Percentiles rank a stretch among this genome's conserved stretches.
These are phyloP conservation scores for Paxillus involutus DNA, from an alignment of 768 basidiomycete genomes.

Conservation along the genomic window DNA sequence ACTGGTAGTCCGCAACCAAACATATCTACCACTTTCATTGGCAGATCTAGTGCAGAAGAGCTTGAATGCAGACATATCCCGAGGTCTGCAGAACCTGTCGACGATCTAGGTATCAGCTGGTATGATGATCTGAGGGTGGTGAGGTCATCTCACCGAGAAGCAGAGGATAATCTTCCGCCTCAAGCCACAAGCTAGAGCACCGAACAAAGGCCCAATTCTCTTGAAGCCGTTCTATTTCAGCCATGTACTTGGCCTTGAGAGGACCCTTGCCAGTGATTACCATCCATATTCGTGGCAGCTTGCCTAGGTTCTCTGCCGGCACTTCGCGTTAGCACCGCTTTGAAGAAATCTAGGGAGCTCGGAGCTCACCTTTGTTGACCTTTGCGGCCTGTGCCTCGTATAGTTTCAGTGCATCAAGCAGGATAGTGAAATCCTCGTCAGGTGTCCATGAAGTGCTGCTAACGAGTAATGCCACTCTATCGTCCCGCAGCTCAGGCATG, in stretches of 20 bases:
- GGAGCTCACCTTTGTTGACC: slow-evolving; percentile 18
- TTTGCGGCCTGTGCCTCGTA: slow-evolving; percentile 65
- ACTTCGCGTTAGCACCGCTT: background rate
- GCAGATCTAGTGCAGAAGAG: slow-evolving; percentile 87
- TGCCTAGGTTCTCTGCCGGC: slow-evolving; percentile 17
- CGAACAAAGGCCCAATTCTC: slow-evolving; percentile 71
- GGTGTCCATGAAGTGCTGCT: slow-evolving; percentile 97
- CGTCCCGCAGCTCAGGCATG: slow-evolving; percentile 55
- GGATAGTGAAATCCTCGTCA: slow-evolving; percentile 90
- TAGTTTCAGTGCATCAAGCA: slow-evolving; percentile 67
- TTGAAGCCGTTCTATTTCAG: slow-evolving; percentile 57
- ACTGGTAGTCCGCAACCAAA: slow-evolving; percentile 96
- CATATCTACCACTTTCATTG: slow-evolving; percentile 99
- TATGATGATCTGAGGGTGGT: background rate
- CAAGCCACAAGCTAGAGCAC: slow-evolving; percentile 84
- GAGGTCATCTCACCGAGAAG: slow-evolving; percentile 60
- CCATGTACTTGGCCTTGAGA: slow-evolving; percentile 71
- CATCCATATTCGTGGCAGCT: slow-evolving; percentile 75
- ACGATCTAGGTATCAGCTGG: background rate
- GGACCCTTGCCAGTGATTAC: slow-evolving; percentile 93
- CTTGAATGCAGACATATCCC: slow-evolving; percentile 91
- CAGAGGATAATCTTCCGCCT: slow-evolving; percentile 85
- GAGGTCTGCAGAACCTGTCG: slow-evolving; percentile 81
- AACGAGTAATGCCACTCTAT: slow-evolving; percentile 84
- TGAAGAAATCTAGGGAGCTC: background rate